Conservation (phyloP, 257 asterid species). For the Solanum dulcamara region DNA sequence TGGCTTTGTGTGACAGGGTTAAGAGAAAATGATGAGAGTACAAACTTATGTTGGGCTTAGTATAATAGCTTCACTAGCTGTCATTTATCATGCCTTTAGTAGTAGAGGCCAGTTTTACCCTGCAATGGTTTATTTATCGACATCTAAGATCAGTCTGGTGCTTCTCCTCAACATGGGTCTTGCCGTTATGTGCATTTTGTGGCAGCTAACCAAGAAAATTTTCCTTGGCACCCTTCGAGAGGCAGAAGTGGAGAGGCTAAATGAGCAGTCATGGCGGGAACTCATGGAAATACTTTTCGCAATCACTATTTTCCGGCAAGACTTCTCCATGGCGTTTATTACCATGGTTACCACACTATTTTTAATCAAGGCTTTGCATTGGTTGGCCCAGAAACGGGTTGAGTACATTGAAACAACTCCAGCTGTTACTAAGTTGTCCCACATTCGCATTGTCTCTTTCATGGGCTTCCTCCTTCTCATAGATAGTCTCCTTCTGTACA, state of each 20-base stretch:
- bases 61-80: slow-evolving; percentile 53
- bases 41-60: slow-evolving; percentile 78
- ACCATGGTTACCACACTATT: slow-evolving; percentile 81
- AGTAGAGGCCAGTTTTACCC: slow-evolving; percentile 95
- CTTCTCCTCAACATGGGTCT: slow-evolving; percentile 82
- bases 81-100: slow-evolving; percentile 67
- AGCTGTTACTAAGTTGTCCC: slow-evolving; percentile 61
- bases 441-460: slow-evolving; percentile 78
- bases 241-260: slow-evolving; percentile 94
- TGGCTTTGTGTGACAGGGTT: slow-evolving; percentile 18
- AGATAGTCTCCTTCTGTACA: slow-evolving; percentile 57
- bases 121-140: slow-evolving; percentile 78
- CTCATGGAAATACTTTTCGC: slow-evolving; percentile 95
- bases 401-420: slow-evolving; percentile 97
- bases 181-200: slow-evolving; percentile 71
- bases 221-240: slow-evolving; percentile 91
- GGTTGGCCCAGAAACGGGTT: slow-evolving; percentile 97
- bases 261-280: slow-evolving; percentile 96
- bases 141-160: slow-evolving; percentile 86
- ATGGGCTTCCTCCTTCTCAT: slow-evolving; percentile 74
- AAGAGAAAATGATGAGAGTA: slow-evolving; percentile 57
- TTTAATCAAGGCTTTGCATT: slow-evolving; percentile 86
- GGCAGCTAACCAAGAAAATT: slow-evolving; percentile 87
- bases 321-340: slow-evolving; percentile 72
- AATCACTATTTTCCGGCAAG: slow-evolving; percentile 88